phyloP scores from a whole-genome alignment of 2,329 filamentous ascomycete species.

The Ophiobolus disseminans region DNA sequence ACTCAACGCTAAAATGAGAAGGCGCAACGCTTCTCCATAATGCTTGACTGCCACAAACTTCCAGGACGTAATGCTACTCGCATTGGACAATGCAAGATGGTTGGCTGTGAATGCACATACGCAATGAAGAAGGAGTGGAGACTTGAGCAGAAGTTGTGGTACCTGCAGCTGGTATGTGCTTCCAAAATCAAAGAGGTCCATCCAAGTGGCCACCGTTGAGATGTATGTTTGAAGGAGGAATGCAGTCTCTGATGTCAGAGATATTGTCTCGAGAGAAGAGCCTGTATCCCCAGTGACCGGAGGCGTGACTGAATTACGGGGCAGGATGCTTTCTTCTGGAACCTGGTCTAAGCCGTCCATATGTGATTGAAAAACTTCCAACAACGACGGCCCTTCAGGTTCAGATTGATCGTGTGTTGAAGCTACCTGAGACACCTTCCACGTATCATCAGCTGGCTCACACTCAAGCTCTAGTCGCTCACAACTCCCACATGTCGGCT shows the following conservation, averaged over 20 bases:
- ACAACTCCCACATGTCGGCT: slow-evolving; percentile 43
- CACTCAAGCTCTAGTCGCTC: slow-evolving; percentile 38
- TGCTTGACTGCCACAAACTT: slow-evolving; percentile 35
- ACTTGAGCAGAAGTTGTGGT: slow-evolving; percentile 35
- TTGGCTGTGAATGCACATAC: slow-evolving; percentile 47
- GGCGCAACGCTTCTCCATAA: slow-evolving; percentile 39
- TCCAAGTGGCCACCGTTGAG: slow-evolving; percentile 44
- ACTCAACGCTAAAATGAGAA: slow-evolving; percentile 39
- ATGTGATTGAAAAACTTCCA: slow-evolving; percentile 35
- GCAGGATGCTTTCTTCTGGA: slow-evolving; percentile 6
- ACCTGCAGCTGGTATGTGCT: slow-evolving; percentile 41
- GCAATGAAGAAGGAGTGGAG: slow-evolving; percentile 42
- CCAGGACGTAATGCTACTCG: slow-evolving; percentile 36
- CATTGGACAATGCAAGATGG: slow-evolving; percentile 38
- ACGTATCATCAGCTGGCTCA: slow-evolving; percentile 31
- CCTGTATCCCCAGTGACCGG: slow-evolving; percentile 8
- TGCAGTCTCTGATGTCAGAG: slow-evolving; percentile 37
- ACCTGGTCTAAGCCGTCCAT: slow-evolving; percentile 31
- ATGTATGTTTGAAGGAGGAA: slow-evolving; percentile 43
- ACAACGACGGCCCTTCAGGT: slow-evolving; percentile 9
- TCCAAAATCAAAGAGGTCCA: slow-evolving; percentile 30
- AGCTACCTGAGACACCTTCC: slow-evolving; percentile 9
- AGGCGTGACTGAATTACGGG: slow-evolving; percentile 18
- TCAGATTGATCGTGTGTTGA: slow-evolving; percentile 4
- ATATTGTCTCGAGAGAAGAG: slow-evolving; percentile 11